Conservation (phyloP, 768 basidiomycete genomes). For the Amanita phalloides region DNA sequence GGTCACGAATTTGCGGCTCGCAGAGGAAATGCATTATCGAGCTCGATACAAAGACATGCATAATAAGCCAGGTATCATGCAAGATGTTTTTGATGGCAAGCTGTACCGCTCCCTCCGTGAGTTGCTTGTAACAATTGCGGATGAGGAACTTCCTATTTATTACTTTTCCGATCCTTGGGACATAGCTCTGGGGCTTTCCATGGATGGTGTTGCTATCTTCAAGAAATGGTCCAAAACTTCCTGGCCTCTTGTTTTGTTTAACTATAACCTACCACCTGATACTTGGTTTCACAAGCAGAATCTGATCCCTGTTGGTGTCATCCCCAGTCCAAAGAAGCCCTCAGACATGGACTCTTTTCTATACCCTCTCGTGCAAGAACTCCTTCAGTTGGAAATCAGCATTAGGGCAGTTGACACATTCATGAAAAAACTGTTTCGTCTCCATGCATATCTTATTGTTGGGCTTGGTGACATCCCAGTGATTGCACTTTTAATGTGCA, state of each 20-base stretch:
- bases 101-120: slow-evolving; percentile 11
- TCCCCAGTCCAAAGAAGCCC: slow-evolving; percentile 35
- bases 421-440: slow-evolving; percentile 10
- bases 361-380: too few species aligned
- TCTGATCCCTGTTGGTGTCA: slow-evolving; percentile 28
- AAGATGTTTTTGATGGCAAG: slow-evolving; percentile 16
- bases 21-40: background rate
- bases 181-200: too few species aligned
- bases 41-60: background rate
- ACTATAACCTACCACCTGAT: slow-evolving; percentile 22
- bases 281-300: slow-evolving; percentile 24
- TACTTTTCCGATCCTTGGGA: background rate
- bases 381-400: slow-evolving; percentile 21
- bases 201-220: background rate
- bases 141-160: background rate
- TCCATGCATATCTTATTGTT: slow-evolving; percentile 18
- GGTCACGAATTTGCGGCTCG: slow-evolving; percentile 16
- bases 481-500: slow-evolving; percentile 7
- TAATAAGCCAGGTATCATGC: background rate
- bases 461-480: slow-evolving; percentile 23
- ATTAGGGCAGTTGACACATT: slow-evolving; percentile 21
- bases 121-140: slow-evolving; percentile 10
- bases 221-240: slow-evolving; percentile 3
- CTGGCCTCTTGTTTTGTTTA: slow-evolving; percentile 29
- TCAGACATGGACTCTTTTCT: slow-evolving; percentile 32